Conservation (phyloP, 768 basidiomycete genomes). For the Podaxis pistillaris region DNA sequence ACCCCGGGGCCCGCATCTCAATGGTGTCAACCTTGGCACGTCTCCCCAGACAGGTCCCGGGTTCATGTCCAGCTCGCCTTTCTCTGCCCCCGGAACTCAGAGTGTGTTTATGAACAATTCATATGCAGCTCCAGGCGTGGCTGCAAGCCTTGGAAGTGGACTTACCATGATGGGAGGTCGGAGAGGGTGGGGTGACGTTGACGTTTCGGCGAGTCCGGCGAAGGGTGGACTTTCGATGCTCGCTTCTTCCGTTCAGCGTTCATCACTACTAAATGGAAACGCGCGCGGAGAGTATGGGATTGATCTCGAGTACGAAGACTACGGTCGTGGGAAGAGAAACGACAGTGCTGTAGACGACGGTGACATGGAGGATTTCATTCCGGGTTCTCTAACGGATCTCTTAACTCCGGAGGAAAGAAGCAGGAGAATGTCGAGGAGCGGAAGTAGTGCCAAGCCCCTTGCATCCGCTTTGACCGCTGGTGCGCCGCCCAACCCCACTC, state of each 20-base stretch:
- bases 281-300: constrained; percentile 31
- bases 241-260: constrained; percentile 17
- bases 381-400: constrained; percentile 84
- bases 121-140: constrained; percentile 45
- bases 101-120: constrained; percentile 47
- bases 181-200: constrained; percentile 34
- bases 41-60: constrained; percentile 29
- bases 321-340: constrained; percentile 24
- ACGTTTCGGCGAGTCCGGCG: constrained; percentile 6
- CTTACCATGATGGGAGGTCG: constrained; percentile 47
- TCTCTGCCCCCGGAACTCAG: constrained; percentile 71
- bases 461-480: constrained; percentile 18
- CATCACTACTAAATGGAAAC: constrained; percentile 17
- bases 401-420: constrained; percentile 86
- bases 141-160: constrained; percentile 61
- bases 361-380: constrained; percentile 87
- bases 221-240: constrained; percentile 11
- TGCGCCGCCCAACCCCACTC: constrained; percentile 8
- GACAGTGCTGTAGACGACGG: constrained; percentile 64
- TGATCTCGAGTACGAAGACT: constrained; percentile 41
- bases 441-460: constrained; percentile 43
- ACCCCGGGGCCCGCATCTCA: constrained; percentile 37
- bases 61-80: constrained; percentile 63
- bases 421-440: constrained; percentile 75
- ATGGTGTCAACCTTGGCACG: constrained; percentile 31